Conservation (phyloP, 768 basidiomycete species). For the Dentipellis fragilis region DNA sequence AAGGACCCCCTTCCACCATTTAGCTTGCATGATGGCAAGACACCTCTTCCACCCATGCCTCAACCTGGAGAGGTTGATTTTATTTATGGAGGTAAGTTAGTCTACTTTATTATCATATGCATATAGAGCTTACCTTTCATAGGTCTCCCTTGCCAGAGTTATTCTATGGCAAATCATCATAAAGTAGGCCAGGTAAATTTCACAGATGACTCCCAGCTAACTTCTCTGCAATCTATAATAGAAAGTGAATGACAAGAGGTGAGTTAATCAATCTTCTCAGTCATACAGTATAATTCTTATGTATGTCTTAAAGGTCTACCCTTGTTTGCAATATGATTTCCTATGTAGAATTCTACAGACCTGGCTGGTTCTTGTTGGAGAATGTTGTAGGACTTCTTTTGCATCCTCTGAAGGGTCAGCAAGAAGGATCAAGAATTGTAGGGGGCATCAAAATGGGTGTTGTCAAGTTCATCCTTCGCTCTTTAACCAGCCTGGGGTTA, state of each 20-base stretch:
- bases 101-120: background rate
- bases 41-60: conserved; percentile 36
- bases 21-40: conserved; percentile 29
- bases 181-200: conserved; percentile 30
- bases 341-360: conserved; percentile 55
- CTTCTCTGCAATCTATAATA: conserved; percentile 15
- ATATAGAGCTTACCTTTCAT: background rate
- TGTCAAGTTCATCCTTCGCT: conserved; percentile 55
- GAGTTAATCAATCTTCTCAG: background rate
- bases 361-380: conserved; percentile 58
- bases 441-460: conserved; percentile 41
- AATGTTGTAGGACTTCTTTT: conserved; percentile 58
- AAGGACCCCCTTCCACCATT: conserved; percentile 28
- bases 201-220: background rate
- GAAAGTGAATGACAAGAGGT: conserved; percentile 56
- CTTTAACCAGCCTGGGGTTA: conserved; percentile 55
- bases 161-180: conserved; percentile 52
- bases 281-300: background rate
- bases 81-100: conserved; percentile 55
- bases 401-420: conserved; percentile 35
- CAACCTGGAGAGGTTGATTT: conserved; percentile 52
- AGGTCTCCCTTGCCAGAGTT: conserved; percentile 76
- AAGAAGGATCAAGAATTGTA: conserved; percentile 22
- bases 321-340: conserved; percentile 63
- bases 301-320: conserved; percentile 34